Evolutionary conservation across 257 asterid species (phyloP).

Genomic region (Scutellaria baicalensis): DNA sequence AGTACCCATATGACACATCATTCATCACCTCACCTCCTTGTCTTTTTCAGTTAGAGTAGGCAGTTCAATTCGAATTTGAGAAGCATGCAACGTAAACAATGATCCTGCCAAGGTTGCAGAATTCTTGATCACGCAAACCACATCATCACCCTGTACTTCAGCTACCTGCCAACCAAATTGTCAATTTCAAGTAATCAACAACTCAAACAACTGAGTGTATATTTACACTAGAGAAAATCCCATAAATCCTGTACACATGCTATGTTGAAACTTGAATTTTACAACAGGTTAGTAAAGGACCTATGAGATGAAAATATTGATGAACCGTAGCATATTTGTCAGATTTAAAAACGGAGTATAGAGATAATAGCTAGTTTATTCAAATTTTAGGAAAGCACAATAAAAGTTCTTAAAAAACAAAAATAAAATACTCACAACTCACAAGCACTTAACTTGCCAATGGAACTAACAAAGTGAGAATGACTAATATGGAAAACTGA

Average conservation of each 20-base stretch:
- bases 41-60: slow-evolving; percentile 85
- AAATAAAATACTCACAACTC: neutral
- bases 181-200: neutral
- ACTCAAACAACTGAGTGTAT: neutral
- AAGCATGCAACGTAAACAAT: slow-evolving; percentile 87
- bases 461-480: neutral
- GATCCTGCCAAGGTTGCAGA: slow-evolving; percentile 91
- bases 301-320: neutral
- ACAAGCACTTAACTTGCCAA: neutral
- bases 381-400: neutral
- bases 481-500: neutral
- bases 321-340: slow-evolving; percentile 3
- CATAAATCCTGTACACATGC: neutral
- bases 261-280: neutral
- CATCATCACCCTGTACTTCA: slow-evolving; percentile 70
- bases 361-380: neutral
- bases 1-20: neutral
- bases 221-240: neutral
- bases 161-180: slow-evolving; percentile 53
- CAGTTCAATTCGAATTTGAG: slow-evolving; percentile 82
- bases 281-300: neutral
- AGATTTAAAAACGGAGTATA: neutral
- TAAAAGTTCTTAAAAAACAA: neutral
- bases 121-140: slow-evolving; percentile 75
- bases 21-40: slow-evolving; percentile 58